These are phyloP conservation scores for Volvox carteri DNA, from an alignment of 163 green algal genomes.

Conservation along the genomic window DNA sequence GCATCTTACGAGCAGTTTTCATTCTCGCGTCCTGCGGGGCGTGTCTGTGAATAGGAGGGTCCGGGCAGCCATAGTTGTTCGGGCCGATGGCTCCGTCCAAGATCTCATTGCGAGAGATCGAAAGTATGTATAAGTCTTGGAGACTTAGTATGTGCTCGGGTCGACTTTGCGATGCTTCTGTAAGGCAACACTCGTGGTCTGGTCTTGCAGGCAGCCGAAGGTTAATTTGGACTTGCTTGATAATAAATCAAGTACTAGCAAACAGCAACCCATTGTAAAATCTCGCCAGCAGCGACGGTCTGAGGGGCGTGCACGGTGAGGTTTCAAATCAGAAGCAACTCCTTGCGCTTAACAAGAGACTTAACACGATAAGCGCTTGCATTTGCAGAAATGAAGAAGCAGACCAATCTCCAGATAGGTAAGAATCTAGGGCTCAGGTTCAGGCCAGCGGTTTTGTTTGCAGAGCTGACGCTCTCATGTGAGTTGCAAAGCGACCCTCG, in stretches of 20 bases:
- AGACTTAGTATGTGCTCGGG: background rate
- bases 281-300: conserved; percentile 3
- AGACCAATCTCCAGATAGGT: background rate
- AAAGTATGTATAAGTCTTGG: conserved; percentile 48
- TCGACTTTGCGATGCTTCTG: background rate
- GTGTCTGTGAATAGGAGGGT: no score
- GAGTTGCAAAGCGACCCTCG: no score
- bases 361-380: background rate
- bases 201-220: conserved; percentile 31
- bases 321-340: background rate
- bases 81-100: conserved; percentile 25
- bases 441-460: no score
- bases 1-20: conserved; percentile 22
- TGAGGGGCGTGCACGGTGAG: background rate
- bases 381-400: background rate
- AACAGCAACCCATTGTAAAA: conserved; percentile 19
- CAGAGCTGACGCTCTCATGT: no score
- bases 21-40: background rate
- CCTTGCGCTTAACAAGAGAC: background rate
- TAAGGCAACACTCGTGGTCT: background rate
- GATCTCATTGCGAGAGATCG: conserved; percentile 44
- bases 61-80: background rate
- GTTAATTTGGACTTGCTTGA: conserved; percentile 1
- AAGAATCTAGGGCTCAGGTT: background rate
- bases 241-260: conserved; percentile 1